Base-by-base conservation (phyloP, 768 basidiomycete species). In the Sporobolomyces phaffii region DNA sequence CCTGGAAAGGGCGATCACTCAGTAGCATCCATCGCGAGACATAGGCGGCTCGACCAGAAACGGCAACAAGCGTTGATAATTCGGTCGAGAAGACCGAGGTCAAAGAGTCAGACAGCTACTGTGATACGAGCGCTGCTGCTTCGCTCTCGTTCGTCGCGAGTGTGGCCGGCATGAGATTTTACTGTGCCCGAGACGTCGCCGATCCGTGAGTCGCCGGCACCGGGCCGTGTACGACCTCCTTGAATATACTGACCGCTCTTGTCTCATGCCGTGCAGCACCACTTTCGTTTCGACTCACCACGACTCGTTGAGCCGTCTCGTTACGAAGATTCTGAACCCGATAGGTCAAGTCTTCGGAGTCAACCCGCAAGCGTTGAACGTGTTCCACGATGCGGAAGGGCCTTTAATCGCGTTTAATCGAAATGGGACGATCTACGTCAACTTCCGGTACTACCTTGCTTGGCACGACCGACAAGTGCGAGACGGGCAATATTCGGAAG, bases 331-430 rank as follows among this genome's bases (percentile, higher is more conserved):
- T 41, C 80, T 92, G 59, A 78, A 78, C 0, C 84, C 86, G 0
- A 81, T 97, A 24, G 82, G 84, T 6, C 76, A 81, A 34, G 80
- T 93, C 20, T 98, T 90, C 77, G 81, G 82, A 69, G 83, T 97
- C 40, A 86, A 90, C 2, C 78, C 85, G 31, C 78, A 83, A 0
- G 87, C 87, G 50, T 73, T 96, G 64, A 90, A 94, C 73, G 82
- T 99, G 8, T 98, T 98, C 77, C 87, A 86, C 77, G 93, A 98
- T 75, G 76, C 81, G 26, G 79, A 80, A 7, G 93, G 94, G 1
- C 86, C 85, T 7, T 34, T 89, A 17, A 94, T 98, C 60, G 96
- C 92, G 2, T 98, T 99, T 81, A 99, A 97, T 76, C 81, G 91
- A 31, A 85, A 85, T 52, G 91, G 88, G 4, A 88, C 87, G 64